Evolutionary conservation across 768 basidiomycete genomes (phyloP).

Genomic region (Russula griseocarnosa): DNA sequence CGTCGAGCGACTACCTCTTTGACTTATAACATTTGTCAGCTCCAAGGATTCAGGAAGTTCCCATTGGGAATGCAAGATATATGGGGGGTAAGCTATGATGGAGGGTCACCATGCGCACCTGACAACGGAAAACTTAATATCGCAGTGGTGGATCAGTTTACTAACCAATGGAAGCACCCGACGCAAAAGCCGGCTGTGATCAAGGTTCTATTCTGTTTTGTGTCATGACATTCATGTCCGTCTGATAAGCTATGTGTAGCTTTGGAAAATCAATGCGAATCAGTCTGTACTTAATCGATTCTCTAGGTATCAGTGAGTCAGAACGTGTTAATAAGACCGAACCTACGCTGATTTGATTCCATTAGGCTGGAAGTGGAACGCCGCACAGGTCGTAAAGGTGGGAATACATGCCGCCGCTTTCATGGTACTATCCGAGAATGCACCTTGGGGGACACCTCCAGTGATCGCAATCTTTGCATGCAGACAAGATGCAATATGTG

Average conservation of each 20-base stretch:
- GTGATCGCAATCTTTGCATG: conserved; percentile 23
- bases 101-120: not conserved
- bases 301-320: conserved; percentile 28
- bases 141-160: conserved; percentile 29
- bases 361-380: conserved; percentile 28
- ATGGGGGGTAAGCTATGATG: conserved; percentile 14
- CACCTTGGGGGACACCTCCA: conserved; percentile 28
- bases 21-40: conserved; percentile 2
- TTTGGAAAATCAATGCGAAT: conserved; percentile 30
- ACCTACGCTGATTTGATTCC: not conserved
- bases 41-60: conserved; percentile 24
- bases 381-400: conserved; percentile 1
- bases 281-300: conserved; percentile 25
- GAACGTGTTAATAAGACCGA: not conserved
- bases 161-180: conserved; percentile 28
- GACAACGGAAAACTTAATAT: not conserved
- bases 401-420: conserved; percentile 32
- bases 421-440: conserved; percentile 32
- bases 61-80: conserved; percentile 14
- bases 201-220: conserved; percentile 15
- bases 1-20: conserved; percentile 14
- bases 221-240: not conserved
- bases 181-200: conserved; percentile 21
- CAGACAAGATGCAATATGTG: conserved; percentile 29
- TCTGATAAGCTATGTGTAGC: conserved; percentile 15